These are phyloP conservation scores for Tieghemiomyces parasiticus DNA, from an alignment of 192 early-diverging fungal genomes.

Conservation along the genomic window DNA sequence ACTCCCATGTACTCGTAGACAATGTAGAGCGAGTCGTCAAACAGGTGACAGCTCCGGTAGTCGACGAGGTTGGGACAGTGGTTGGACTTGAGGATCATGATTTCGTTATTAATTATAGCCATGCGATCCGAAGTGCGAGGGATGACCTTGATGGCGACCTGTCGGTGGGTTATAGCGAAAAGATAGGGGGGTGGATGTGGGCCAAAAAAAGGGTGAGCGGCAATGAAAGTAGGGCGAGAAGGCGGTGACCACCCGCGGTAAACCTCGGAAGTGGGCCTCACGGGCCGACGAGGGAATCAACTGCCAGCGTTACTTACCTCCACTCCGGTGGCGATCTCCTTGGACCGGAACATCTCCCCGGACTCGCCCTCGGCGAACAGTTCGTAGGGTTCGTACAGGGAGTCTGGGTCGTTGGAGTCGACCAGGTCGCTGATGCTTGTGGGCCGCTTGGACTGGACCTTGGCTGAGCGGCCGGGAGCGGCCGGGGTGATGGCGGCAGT, in stretches of 20 bases:
- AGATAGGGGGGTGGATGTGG: too few species aligned
- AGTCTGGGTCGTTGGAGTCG: conserved; percentile 10
- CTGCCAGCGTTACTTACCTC: too few species aligned
- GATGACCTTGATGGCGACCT: conserved; percentile 32
- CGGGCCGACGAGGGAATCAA: too few species aligned
- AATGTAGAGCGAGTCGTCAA: conserved; percentile 35
- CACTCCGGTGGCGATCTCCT: conserved; percentile 17
- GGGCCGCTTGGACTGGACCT: neutral
- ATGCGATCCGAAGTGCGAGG: conserved; percentile 25
- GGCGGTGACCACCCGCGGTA: too few species aligned
- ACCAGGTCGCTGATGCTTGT: conserved; percentile 1
- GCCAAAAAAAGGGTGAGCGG: too few species aligned
- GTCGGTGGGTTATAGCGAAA: too few species aligned
- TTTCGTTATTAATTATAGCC: conserved; percentile 31
- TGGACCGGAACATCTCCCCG: conserved; percentile 26
- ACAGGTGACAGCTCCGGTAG: conserved; percentile 30
- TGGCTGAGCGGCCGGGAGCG: neutral
- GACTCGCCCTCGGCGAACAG: conserved; percentile 35
- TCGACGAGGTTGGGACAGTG: conserved; percentile 29
- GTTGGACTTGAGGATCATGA: conserved; percentile 29
- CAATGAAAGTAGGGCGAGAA: too few species aligned
- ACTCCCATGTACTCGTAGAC: conserved; percentile 37
- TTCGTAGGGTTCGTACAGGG: conserved; percentile 15
- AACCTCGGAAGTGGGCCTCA: too few species aligned
- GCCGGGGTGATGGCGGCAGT: neutral